Evolutionary conservation across 2,329 filamentous ascomycete species (phyloP).

Genomic region (Cercospora sojina): DNA sequence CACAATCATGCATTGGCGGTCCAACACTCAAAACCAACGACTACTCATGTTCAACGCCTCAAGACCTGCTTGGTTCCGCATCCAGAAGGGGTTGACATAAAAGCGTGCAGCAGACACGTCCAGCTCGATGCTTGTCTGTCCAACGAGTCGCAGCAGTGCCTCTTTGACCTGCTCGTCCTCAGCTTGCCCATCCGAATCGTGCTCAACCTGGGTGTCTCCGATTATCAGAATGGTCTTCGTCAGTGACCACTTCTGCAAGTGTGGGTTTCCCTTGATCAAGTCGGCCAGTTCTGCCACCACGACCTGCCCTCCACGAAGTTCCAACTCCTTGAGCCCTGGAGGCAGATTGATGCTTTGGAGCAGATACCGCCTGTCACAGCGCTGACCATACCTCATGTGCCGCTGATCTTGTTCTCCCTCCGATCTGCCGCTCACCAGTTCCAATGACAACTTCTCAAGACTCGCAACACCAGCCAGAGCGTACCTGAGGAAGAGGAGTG

Average conservation of each 20-base stretch:
- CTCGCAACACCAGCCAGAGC: background rate
- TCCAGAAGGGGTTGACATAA: background rate
- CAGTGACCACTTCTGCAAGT: background rate
- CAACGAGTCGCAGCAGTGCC: background rate
- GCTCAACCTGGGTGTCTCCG: background rate
- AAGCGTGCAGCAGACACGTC: background rate
- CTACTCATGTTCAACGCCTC: background rate
- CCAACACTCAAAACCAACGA: background rate
- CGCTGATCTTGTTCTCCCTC: background rate
- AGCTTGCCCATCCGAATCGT: background rate
- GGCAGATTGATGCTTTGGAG: background rate
- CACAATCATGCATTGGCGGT: background rate
- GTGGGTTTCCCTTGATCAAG: background rate
- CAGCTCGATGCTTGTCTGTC: background rate
- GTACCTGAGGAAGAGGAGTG: background rate
- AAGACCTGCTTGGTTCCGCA: background rate
- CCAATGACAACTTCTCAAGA: background rate
- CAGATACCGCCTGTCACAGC: background rate
- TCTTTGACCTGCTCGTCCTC: background rate
- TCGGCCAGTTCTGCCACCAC: background rate
- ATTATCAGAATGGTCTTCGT: background rate
- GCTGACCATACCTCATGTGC: background rate
- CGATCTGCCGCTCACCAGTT: background rate
- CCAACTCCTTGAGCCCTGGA: background rate
- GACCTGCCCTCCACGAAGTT: background rate